Conservation (phyloP, 306 rosid genomes). For the Gleditsia sinensis region DNA sequence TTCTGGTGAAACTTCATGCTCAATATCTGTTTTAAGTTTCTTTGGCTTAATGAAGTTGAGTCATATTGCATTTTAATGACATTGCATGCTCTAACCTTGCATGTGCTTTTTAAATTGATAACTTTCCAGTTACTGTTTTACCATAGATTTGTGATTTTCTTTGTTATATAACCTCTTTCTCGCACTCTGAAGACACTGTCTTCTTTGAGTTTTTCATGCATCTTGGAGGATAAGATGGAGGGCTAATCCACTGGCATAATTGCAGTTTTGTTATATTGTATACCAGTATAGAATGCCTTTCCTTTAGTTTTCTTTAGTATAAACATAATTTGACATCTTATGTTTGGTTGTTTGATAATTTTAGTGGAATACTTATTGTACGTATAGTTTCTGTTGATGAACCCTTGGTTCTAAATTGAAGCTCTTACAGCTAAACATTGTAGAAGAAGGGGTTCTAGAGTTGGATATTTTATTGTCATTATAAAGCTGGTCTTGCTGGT, state of each 20-base stretch:
- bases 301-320: not conserved
- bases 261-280: not conserved
- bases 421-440: not conserved
- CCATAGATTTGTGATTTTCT: not conserved
- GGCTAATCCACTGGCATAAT: not conserved
- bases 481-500: not conserved
- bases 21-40: not conserved
- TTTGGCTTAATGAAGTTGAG: not conserved
- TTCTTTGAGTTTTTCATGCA: not conserved
- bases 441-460: slow-evolving; percentile 1
- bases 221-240: not conserved
- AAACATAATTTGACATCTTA: not conserved
- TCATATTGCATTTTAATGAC: not conserved
- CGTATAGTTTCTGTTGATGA: not conserved
- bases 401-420: slow-evolving; percentile 16
- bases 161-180: not conserved
- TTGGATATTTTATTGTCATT: slow-evolving; percentile 1
- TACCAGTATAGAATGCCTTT: not conserved
- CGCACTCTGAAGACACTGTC: not conserved
- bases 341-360: not conserved
- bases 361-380: not conserved
- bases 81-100: not conserved
- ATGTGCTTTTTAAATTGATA: not conserved
- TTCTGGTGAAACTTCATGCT: not conserved
- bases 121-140: not conserved